Conservation (phyloP, 1,139 yeast species). For the Yamadazyma conglobata region DNA sequence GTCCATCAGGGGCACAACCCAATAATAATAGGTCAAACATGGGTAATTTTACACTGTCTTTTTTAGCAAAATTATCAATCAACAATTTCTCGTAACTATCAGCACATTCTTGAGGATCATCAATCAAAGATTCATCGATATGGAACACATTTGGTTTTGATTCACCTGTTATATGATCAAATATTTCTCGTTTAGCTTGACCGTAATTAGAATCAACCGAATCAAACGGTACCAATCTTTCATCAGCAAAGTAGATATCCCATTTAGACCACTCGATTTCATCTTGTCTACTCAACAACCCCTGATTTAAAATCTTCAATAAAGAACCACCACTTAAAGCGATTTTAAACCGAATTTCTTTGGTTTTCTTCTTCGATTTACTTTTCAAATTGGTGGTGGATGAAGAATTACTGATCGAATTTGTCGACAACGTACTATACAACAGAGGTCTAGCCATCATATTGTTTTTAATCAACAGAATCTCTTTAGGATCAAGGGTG, state of each 20-base stretch:
- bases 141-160: conserved; percentile 72
- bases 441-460: conserved; percentile 19
- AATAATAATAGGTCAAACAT: conserved; percentile 85
- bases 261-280: conserved; percentile 89
- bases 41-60: conserved; percentile 92
- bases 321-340: conserved; percentile 94
- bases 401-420: conserved; percentile 10
- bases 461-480: conserved; percentile 21
- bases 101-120: conserved; percentile 92
- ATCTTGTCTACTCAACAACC: conserved; percentile 60
- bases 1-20: conserved; percentile 99
- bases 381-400: conserved; percentile 16
- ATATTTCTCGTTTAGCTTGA: conserved; percentile 74
- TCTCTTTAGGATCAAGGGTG: conserved; percentile 38
- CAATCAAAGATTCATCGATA: conserved; percentile 71
- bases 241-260: conserved; percentile 97
- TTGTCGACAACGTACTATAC: conserved; percentile 14
- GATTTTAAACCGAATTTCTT: conserved; percentile 72
- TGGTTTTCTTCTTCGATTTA: conserved; percentile 44
- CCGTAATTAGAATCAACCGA: conserved; percentile 88
- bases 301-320: conserved; percentile 80
- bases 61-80: conserved; percentile 89
- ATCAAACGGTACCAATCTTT: conserved; percentile 86
- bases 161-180: conserved; percentile 59
- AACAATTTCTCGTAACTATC: conserved; percentile 85